phyloP scores from a whole-genome alignment of 208 protist genomes.

The Wallacemonas collosoma region DNA sequence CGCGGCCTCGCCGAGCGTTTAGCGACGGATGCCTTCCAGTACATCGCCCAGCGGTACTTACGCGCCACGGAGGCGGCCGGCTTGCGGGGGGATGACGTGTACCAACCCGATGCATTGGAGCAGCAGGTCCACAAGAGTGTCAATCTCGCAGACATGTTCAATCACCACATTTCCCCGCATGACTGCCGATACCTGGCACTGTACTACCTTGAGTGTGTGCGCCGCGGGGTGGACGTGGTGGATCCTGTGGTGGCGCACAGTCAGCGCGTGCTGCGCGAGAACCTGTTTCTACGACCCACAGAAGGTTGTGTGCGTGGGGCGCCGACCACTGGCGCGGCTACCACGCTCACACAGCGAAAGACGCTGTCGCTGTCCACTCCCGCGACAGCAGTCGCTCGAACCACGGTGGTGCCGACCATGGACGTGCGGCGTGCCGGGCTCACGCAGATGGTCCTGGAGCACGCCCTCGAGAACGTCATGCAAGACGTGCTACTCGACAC shows the following conservation, averaged over 20 bases:
- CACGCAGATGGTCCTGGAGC: conserved; percentile 53
- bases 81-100: conserved; percentile 24
- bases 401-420: conserved; percentile 21
- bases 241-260: conserved; percentile 25
- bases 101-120: conserved; percentile 20
- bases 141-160: conserved; percentile 17
- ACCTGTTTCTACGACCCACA: conserved; percentile 29
- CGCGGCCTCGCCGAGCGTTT: conserved; percentile 57
- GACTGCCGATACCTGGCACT: conserved; percentile 22
- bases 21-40: conserved; percentile 31
- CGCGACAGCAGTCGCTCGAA: not conserved
- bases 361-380: not conserved
- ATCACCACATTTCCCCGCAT: conserved; percentile 17
- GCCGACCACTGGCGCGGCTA: not conserved
- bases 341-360: not conserved
- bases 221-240: conserved; percentile 12
- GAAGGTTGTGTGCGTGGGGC: not conserved
- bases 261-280: conserved; percentile 25
- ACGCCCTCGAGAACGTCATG: conserved; percentile 64
- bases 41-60: conserved; percentile 23
- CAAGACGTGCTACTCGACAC: conserved; percentile 63
- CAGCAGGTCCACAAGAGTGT: conserved; percentile 13
- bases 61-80: conserved; percentile 21
- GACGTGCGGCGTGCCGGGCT: conserved; percentile 50
- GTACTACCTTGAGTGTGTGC: conserved; percentile 26